Base-by-base conservation (phyloP, 2,329 filamentous ascomycete species). In the Aspergillus sp. region DNA sequence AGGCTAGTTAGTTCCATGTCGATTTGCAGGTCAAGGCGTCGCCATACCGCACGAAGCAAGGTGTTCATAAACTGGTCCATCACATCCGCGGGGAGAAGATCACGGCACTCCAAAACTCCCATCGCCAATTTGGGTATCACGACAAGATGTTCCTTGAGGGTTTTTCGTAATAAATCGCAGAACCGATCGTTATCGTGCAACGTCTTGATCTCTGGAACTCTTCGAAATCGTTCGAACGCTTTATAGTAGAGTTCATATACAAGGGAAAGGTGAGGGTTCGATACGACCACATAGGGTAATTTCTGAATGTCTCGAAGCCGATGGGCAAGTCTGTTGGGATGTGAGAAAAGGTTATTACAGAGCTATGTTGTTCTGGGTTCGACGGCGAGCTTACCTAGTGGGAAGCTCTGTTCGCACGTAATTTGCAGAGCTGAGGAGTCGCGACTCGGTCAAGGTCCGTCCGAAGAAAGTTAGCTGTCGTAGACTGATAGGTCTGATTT, bases 381-480 rank as follows among this genome's bases (percentile, higher is more conserved):
- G 10, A 22, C 3, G 36, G 42, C 32, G 11, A 43, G 64, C 74
- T 55, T 71, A 88, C 86, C 89, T 83, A 6, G 89, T 94, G 6
- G 93, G 93, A 48, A 99, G 82, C 76, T 99, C 94, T 4, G 91
- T 91, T 52, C 94, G 88, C 48, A 97, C 92, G 78, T 99, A 99
- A 74, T 99, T 99, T 56, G 94, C 94, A 41, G 92, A 96, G 74
- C 89, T 92, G 61, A 99, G 83, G 56, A 99, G 81, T 52, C 95
- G 87, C 47, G 85, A 81, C 74, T 97, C 92, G 45, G 92, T 96
- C 68, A 99, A 76, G 19, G 92, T 95, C 45, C 94, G 87, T 26
- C 94, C 94, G 73, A 97, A 99, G 65, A 97, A 95, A 76, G 95
- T 97, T 65, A 99, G 82, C 74, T 97, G 94, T 53, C 94, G 88